phyloP scores from a whole-genome alignment of 2,329 filamentous ascomycete species.

The Ophiostoma piceae region DNA sequence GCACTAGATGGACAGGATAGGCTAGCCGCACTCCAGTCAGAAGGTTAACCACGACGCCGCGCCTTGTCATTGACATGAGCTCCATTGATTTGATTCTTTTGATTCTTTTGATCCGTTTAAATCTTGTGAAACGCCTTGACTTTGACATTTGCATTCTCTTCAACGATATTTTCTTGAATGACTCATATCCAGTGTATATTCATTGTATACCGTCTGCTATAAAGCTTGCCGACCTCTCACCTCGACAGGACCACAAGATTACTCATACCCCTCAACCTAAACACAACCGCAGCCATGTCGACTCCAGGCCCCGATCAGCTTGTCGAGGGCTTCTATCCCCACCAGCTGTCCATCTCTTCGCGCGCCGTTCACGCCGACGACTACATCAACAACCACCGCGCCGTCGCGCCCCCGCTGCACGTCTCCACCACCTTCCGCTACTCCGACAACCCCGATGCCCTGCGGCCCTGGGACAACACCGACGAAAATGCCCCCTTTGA shows the following conservation, averaged over 20 bases:
- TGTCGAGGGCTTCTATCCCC: constrained; percentile 33
- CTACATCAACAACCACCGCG: constrained; percentile 63
- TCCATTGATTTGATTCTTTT: neutral
- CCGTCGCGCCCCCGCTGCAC: constrained; percentile 85
- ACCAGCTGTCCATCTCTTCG: constrained; percentile 56
- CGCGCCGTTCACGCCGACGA: constrained; percentile 79
- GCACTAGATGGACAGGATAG: neutral
- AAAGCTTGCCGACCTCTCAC: neutral
- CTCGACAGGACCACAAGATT: too few relatives aligned
- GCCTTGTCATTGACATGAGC: neutral
- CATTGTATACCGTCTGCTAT: neutral
- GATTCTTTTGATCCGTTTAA: neutral
- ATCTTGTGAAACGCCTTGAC: neutral
- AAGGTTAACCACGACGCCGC: neutral
- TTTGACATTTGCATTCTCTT: neutral
- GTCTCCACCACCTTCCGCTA: constrained; percentile 91
- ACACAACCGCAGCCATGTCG: neutral
- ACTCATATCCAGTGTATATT: neutral
- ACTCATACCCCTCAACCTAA: neutral
- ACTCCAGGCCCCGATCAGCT: constrained; percentile 24
- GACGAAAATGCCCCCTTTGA: constrained; percentile 52
- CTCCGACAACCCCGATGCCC: constrained; percentile 59
- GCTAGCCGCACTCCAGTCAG: neutral
- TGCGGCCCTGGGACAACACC: constrained; percentile 49
- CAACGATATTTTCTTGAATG: neutral